Base-by-base conservation (phyloP, 352 stramenopile species). In the Globisporangium iwayamae region DNA sequence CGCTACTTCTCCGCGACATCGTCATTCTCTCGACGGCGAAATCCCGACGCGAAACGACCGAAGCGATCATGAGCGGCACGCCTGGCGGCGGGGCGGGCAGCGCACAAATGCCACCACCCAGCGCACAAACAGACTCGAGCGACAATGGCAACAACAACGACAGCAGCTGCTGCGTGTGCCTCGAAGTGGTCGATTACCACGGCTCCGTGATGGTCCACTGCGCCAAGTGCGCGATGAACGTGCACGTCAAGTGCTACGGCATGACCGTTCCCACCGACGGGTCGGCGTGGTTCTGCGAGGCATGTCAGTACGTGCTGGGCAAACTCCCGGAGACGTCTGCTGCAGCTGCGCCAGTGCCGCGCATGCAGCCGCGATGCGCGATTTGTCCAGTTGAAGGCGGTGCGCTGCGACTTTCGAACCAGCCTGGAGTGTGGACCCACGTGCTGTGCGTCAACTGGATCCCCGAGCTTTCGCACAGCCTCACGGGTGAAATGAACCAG, bases 391-490 rank as follows among this genome's bases (percentile, higher is more conserved):
- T 81, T 18, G 74, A 77, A 38, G 87, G 87, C 39, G 89, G 89
- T 18, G 86, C 85, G 9, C 62, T 96, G 66, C 87, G 89, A 6
- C 79, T 67, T 8, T 89, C 85, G 11, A 79, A 62, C 32, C 75
- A 91, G 60, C 60, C 61, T 8, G 72, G 76, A 60, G 74, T 90
- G 8, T 93, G 89, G 87, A 81, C 78, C 46, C 89, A 97, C 69
- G 78, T 96, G 32, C 69, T 94, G 57, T 97, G 89, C 51, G 71
- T 89, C 46, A 85, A 91, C 55, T 97, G 89, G 89, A 86, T 96
- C 47, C 89, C 89, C 2, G 89, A 97, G 71, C 83, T 97, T 36
- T 89, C 74, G 54, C 82, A 91, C 64, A 90, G 80, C 25, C 66
- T 89, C 13, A 60, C 69, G 0, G 84, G 81, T 20, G 63, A 70